Conservation (phyloP, 2,329 filamentous ascomycete genomes). For the Fonsecaea erecta region DNA sequence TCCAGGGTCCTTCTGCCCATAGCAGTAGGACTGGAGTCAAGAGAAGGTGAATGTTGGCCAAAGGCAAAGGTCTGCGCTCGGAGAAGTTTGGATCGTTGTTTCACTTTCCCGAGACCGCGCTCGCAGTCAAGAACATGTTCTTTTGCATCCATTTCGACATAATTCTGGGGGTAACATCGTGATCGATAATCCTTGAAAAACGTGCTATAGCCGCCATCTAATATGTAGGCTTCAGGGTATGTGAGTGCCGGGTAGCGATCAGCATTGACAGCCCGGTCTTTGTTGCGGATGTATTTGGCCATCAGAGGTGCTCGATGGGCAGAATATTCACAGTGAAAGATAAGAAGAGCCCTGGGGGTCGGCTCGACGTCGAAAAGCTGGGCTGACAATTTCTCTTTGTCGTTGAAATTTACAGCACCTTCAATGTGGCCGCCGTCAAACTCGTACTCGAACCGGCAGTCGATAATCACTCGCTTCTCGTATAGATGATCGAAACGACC, state of each 20-base stretch:
- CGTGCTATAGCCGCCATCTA: slow-evolving; percentile 92
- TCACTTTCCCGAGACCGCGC: slow-evolving; percentile 89
- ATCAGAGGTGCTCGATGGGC: slow-evolving; percentile 94
- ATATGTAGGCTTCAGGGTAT: slow-evolving; percentile 97
- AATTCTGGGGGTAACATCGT: slow-evolving; percentile 91
- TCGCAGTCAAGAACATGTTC: slow-evolving; percentile 93
- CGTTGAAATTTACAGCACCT: slow-evolving; percentile 92
- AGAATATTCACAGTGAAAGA: slow-evolving; percentile 98
- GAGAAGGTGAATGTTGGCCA: slow-evolving; percentile 68
- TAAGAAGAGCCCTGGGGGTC: slow-evolving; percentile 74
- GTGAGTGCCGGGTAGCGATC: slow-evolving; percentile 85
- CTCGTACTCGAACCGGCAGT: slow-evolving; percentile 98
- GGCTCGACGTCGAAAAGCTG: slow-evolving; percentile 74
- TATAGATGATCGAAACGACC: slow-evolving; percentile 78
- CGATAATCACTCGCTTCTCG: slow-evolving; percentile 83
- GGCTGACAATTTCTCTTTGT: slow-evolving; percentile 82
- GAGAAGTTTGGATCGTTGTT: slow-evolving; percentile 81
- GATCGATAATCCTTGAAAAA: slow-evolving; percentile 81
- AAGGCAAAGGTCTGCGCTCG: slow-evolving; percentile 95
- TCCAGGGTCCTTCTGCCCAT: slow-evolving; percentile 44
- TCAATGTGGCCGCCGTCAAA: slow-evolving; percentile 96
- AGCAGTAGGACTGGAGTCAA: slow-evolving; percentile 68
- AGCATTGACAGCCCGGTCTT: slow-evolving; percentile 83
- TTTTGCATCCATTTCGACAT: slow-evolving; percentile 93
- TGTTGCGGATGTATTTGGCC: slow-evolving; percentile 88